Evolutionary conservation across 2,329 filamentous ascomycete species (phyloP).

Genomic region (Teratosphaeria nubilosa): DNA sequence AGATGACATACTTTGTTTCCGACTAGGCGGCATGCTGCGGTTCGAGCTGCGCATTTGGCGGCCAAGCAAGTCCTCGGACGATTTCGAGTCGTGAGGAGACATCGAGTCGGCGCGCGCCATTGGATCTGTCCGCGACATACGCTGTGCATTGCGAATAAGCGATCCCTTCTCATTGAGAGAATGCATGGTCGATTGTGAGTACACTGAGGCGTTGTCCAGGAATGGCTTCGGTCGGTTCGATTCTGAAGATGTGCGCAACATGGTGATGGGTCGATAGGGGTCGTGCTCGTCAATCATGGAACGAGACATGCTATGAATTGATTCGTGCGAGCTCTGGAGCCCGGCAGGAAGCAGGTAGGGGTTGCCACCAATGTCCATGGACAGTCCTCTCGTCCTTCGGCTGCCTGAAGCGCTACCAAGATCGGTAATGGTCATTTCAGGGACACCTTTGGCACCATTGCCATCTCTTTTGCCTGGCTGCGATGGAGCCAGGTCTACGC

Average conservation of each 20-base stretch:
- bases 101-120: slow-evolving; percentile 24
- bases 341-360: slow-evolving; percentile 90
- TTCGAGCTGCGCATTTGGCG: slow-evolving; percentile 15
- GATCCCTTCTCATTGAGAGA: slow-evolving; percentile 36
- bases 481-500: slow-evolving; percentile 46
- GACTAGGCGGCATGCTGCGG: slow-evolving; percentile 4
- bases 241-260: slow-evolving; percentile 42
- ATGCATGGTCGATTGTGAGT: slow-evolving; percentile 39
- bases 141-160: slow-evolving; percentile 47
- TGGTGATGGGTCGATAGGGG: slow-evolving; percentile 63
- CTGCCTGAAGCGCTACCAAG: slow-evolving; percentile 8
- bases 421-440: slow-evolving; percentile 50
- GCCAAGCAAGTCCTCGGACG: slow-evolving; percentile 4
- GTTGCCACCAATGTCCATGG: slow-evolving; percentile 59
- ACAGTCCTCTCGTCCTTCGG: slow-evolving; percentile 40
- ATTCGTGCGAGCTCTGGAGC: slow-evolving; percentile 70
- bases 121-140: slow-evolving; percentile 47
- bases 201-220: slow-evolving; percentile 38
- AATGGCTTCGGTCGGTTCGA: slow-evolving; percentile 1
- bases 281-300: slow-evolving; percentile 67
- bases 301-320: slow-evolving; percentile 73
- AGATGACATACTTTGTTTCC: slow-evolving; percentile 7
- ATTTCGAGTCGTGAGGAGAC: slow-evolving; percentile 8
- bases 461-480: slow-evolving; percentile 28
- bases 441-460: slow-evolving; percentile 29